phyloP scores from a whole-genome alignment of 306 rosid genomes.

The Myrica gale region DNA sequence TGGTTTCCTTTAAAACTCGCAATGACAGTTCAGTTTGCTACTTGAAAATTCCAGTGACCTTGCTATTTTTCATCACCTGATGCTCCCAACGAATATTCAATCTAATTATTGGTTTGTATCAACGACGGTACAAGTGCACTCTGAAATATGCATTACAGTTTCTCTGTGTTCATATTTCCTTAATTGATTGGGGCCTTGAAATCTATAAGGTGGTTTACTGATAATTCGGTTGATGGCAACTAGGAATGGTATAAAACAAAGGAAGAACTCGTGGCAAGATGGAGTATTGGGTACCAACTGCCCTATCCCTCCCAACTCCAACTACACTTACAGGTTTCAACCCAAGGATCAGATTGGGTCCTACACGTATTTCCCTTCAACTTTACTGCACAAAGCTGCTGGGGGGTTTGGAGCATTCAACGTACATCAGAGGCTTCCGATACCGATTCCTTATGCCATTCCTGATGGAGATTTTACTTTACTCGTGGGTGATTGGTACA shows the following conservation, averaged over 20 bases:
- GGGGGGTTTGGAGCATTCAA: constrained; percentile 93
- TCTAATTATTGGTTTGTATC: neutral
- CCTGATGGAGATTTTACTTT: constrained; percentile 86
- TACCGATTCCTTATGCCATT: constrained; percentile 73
- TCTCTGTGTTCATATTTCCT: neutral
- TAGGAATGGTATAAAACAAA: constrained; percentile 95
- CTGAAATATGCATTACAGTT: neutral
- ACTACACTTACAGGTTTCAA: constrained; percentile 83
- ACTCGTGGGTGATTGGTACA: constrained; percentile 93
- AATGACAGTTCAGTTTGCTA: neutral
- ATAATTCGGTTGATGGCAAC: constrained; percentile 20
- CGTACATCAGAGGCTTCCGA: constrained; percentile 65
- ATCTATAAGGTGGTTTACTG: neutral
- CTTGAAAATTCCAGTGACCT: neutral
- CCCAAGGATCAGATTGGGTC: constrained; percentile 92
- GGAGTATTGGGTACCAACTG: constrained; percentile 96
- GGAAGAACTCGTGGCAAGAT: constrained; percentile 99
- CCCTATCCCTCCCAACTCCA: constrained; percentile 85
- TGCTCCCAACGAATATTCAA: no score
- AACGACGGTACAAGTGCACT: neutral
- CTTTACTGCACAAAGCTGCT: constrained; percentile 75
- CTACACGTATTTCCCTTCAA: constrained; percentile 82
- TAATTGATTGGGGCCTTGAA: constrained; percentile 2
- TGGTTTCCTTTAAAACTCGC: neutral
- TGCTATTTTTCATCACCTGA: neutral